Base-by-base conservation (phyloP, 495 filamentous ascomycete species). In the Penicillium ochrochloron region DNA sequence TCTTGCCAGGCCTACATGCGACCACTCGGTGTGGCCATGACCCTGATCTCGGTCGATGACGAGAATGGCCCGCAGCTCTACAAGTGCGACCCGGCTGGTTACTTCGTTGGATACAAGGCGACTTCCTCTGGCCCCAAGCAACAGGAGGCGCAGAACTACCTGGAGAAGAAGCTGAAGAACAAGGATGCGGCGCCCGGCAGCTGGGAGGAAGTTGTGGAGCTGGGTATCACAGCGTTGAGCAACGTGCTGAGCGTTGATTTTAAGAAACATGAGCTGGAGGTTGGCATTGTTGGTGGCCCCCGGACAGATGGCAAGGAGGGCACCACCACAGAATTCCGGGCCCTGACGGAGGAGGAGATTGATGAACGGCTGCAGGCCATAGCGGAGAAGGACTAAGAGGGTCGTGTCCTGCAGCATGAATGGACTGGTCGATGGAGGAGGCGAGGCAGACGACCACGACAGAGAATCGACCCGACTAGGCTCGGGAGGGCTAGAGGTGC, bases 131-230 rank as follows among this genome's bases (percentile, higher is more conserved):
- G 95, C 6, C 95, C 95, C 54, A 99, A 99, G 81, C 92, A 96
- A 74, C 95, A 99, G 77, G 95, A 99, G 84, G 95, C 95, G 67
- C 87, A 97, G 73, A 99, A 98, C 76, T 89, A 93, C 73, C 83
- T 99, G 57, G 95, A 99, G 87, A 97, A 97, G 90, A 97, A 97
- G 86, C 88, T 99, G 80, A 98, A 98, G 87, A 97, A 96, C 88
- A 97, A 96, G 89, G 94, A 98, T 77, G 85, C 85, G 71, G 95
- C 95, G 33, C 88, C 92, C 9, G 95, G 95, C 63, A 89, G 81
- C 78, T 98, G 96, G 96, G 91, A 97, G 81, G 95, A 98, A 63
- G 95, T 99, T 39, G 94, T 99, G 60, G 95, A 99, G 81, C 84
- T 97, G 64, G 95, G 90, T 44, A 98, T 99, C 79, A 89, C 92